Evolutionary conservation across 805 yeast genomes (phyloP), one percentile per base, ranked within the genome.

Genomic region (Candida railenensis): DNA sequence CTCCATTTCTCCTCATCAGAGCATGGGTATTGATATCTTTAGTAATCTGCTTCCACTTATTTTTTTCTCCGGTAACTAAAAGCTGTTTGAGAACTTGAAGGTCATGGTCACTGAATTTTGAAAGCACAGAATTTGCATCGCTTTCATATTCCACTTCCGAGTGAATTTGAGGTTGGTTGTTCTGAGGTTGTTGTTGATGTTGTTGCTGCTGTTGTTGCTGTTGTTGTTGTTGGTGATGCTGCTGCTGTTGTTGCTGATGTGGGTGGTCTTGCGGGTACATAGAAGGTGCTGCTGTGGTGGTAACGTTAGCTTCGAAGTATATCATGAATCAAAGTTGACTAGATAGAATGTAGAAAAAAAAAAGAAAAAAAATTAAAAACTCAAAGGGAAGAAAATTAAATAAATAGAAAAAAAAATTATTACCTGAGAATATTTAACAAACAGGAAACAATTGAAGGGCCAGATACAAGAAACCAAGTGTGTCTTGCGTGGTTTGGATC

Each of bases 11-110:
- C 12, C 22, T 15, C 46, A 42, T 42, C 40, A 28, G 45, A 36
- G 40, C 47, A 30, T 28, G 46, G 22, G 25, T 40, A 40, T 63
- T 63, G 32, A 63, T 62, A 43, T 62, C 66, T 42, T 58, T 74
- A 43, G 85, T 77, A 52, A 81, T 72, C 54, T 71, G 80, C 56
- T 77, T 76, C 86, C 86, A 81, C 55, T 81, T 81, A 53, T 76
- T 75, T 47, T 77, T 70, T 52, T 81, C 86, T 3, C 81, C 85
- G 3, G 72, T 65, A 19, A 69, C 71, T 44, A 81, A 65, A 40
- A 81, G 58, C 40, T 74, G 76, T 47, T 69, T 66, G 47, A 81
- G 67, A 18, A 76, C 70, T 40, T 68, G 73, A 11, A 72, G 56
- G 48, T 79, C 84, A 30, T 73, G 77, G 5, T 61, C 55, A 1